phyloP scores from a whole-genome alignment of 495 filamentous ascomycete species.

The Clavariopsis aquatica region DNA sequence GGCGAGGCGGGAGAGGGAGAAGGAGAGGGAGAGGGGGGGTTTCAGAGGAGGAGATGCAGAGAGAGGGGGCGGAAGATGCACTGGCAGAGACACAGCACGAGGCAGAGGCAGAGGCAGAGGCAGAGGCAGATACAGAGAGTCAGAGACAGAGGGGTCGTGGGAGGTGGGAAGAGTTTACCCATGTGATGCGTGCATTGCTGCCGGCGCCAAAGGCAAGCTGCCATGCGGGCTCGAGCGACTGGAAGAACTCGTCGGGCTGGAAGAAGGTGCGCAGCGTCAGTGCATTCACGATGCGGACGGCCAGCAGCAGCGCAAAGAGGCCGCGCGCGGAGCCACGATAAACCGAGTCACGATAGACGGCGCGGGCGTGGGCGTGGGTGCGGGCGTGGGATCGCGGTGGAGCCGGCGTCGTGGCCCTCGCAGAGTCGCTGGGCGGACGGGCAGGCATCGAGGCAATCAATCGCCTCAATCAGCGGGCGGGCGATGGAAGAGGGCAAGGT shows the following conservation, averaged over 20 bases:
- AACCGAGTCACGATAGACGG: background rate
- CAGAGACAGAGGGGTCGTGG: background rate
- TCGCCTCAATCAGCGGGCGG: slow-evolving; percentile 2
- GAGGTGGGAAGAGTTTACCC: slow-evolving; percentile 59
- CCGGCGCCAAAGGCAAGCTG: slow-evolving; percentile 74
- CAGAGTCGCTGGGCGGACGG: slow-evolving; percentile 15
- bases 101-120: slow-evolving; percentile 4
- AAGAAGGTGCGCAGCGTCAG: slow-evolving; percentile 89
- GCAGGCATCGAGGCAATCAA: slow-evolving; percentile 34
- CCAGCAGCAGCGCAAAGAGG: slow-evolving; percentile 55
- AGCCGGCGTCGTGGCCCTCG: slow-evolving; percentile 30
- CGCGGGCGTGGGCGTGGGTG: background rate
- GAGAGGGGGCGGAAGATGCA: no score
- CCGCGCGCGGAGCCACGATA: slow-evolving; percentile 21
- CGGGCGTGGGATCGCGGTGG: slow-evolving; percentile 11
- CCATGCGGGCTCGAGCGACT: slow-evolving; percentile 95
- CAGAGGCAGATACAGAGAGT: no score
- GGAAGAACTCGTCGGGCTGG: slow-evolving; percentile 99
- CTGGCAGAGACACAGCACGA: slow-evolving; percentile 31
- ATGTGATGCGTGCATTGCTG: slow-evolving; percentile 91
- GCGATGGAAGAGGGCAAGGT: background rate
- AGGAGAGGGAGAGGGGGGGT: background rate
- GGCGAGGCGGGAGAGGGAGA: background rate
- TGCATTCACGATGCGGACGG: slow-evolving; percentile 83
- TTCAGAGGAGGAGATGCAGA: no score